Base-by-base conservation (phyloP, 2,329 filamentous ascomycete species). In the Colletotrichum cuscutae region DNA sequence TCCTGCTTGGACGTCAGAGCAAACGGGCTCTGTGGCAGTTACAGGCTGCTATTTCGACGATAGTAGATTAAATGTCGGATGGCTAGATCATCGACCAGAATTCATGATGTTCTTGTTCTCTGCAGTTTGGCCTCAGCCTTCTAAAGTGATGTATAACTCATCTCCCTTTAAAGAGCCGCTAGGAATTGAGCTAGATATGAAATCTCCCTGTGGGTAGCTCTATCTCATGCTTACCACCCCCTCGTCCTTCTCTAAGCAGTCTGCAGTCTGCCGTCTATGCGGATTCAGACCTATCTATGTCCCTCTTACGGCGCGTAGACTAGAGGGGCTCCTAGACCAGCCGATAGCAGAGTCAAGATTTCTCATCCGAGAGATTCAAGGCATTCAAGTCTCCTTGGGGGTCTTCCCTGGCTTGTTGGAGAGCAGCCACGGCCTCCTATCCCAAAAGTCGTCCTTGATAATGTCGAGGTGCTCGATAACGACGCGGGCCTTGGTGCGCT, bases 371-470 rank as follows among this genome's bases (percentile, higher is more conserved):
- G 42, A 9, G 32, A 12, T 12, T 12, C 4, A 12, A 12, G 32
- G 32, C 32, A 35, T 35, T 80, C 77, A 87, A 65, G 84, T 84
- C 80, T 90, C 88, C 79, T 90, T 91, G n/a, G 91, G 91, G 77
- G 92, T 85, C 78, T 89, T 92, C 26, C 93, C 93, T 5, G 92
- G 92, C 81, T 91, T 93, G 75, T 93, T 92, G 1, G 92, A 94
- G 65, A 95, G 80, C 69, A 97, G 87, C 94, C 95, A 98, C 1
- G 95, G 95, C 79, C 95, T 88, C 77, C 88, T 89, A 75, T 94
- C 89, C 97, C 97, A 99, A 80, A 99, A 99, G 4, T 94, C 93
- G 82, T 98, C 94, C 78, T 93, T 95, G 83, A 99, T 98, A 78
- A 99, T 94, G 83, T 99, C 97, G 72, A 97, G 84, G 85, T 98